Evolutionary conservation across 1,139 yeast species (phyloP), one percentile per base, ranked within the genome.

Genomic region (Taphrina betulina): DNA sequence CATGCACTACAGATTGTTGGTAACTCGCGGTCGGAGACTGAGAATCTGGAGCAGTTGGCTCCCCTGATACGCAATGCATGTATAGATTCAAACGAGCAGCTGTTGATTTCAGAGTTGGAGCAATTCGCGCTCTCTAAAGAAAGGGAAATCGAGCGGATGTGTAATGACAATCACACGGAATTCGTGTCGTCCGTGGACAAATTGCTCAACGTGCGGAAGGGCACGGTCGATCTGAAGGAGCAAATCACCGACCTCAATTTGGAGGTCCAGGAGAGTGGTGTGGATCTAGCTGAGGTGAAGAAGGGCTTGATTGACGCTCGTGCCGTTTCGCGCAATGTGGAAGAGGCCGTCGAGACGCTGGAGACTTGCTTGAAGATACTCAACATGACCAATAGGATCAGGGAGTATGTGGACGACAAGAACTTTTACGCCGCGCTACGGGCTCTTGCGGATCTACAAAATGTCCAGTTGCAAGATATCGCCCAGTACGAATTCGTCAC

Each of bases 331-430:
- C 53, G 54, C 20, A 73, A 72, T 59, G 64, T 74, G 29, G 71
- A 66, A 43, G 60, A 65, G 16, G 69, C 75, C 1, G 66, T 71
- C 24, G 67, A 66, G 26, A 71, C 75, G 1, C 70, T 73, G 5
- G 63, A 66, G 17, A 68, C 83, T 58, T 85, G 95, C 64, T 75
- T 90, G 31, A 90, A 85, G 62, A 92, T 90, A 8, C 75, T 92
- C 60, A 95, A 90, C 66, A 78, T 85, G 64, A 85, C 95, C 23
- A 90, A 89, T 68, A 85, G 83, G 65, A 87, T 89, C 55, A 89
- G 88, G 67, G 94, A 86, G 51, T 73, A 89, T 66, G 84, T 89
- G 61, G 79, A 81, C 60, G 80, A 78, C 61, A 80, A 82, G 64
- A 83, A 84, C 62, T 86, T 87, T 65, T 92, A 88, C 69, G 85